Evolutionary conservation across 495 filamentous ascomycete species (phyloP), one percentile per base, ranked within the genome.

Genomic region (Letharia columbiana): DNA sequence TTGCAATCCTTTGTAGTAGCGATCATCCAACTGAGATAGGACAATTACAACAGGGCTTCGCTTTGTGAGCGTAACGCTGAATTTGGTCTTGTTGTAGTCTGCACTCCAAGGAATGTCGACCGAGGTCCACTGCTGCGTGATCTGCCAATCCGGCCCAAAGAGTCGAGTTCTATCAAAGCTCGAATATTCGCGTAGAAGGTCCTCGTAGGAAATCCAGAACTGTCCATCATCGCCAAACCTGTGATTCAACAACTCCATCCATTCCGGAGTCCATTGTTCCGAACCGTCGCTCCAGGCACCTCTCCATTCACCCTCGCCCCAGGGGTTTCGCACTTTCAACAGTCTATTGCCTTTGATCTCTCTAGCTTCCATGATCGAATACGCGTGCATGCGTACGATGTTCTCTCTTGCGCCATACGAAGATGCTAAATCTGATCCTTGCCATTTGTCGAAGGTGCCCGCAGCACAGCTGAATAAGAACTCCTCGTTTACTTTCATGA

Each of bases 191-290:
- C 86, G 84, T 10, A 96, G 82, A 35, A 97, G 82, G 71, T 97
- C 92, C 37, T 87, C 81, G 72, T 92, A 96, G 7, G 78, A 83
- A 39, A 89, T 89, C 86, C 86, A 89, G 71, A 89, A 89, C 66
- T 87, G 77, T 31, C 64, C 61, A 44, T 73, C 93, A 70, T 97
- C 88, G 41, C 93, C 92, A 73, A 96, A 97, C 47, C 81, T 85
- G 70, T 96, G 91, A 39, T 83, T 80, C 1, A 97, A 81, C 64
- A 86, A 86, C 50, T 83, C 74, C 81, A 96, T 86, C 90, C 91
- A 95, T 71, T 95, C 87, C 0, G 90, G 78, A 3, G 91, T 96
- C 90, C 93, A 97, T 75, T 96, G 87, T 71, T 92, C 90, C 12
- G 89, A 92, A 28, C 93, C 91, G 71, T 96, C 91, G 71, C 87